Percentiles rank a stretch among this genome's conserved stretches.
phyloP scores from a whole-genome alignment of 139 green algal genomes.

The Parachlorella kessleri region DNA sequence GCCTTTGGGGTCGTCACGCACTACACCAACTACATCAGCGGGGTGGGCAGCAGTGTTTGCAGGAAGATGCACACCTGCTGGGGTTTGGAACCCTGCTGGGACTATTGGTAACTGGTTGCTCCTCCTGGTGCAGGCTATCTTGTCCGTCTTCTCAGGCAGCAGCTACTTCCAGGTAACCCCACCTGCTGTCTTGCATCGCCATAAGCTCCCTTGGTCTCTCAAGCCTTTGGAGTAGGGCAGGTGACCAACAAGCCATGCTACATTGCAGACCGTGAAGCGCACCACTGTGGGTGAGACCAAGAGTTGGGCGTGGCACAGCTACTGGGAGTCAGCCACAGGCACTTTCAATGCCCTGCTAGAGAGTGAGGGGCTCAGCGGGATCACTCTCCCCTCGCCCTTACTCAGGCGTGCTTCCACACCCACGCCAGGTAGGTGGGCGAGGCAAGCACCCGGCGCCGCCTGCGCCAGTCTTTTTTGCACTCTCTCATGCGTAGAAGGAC shows the following conservation, averaged over 20 bases:
- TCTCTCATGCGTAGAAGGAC: not conserved
- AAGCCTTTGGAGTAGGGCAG: conserved; percentile 30
- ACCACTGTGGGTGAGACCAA: not conserved
- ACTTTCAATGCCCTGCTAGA: conserved; percentile 46
- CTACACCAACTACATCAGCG: not conserved
- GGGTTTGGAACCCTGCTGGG: too few relatives aligned
- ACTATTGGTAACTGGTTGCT: not conserved
- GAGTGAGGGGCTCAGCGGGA: conserved; percentile 23
- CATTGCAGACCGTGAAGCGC: not conserved
- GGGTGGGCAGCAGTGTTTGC: not conserved
- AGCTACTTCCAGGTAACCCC: not conserved
- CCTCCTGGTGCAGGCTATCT: not conserved
- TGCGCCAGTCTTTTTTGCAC: not conserved
- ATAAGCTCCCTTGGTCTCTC: conserved; percentile 18
- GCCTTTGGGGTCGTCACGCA: conserved; percentile 16
- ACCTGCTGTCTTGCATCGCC: not conserved
- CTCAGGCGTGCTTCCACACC: not conserved
- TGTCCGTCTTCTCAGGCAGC: not conserved
- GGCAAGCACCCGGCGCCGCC: not conserved
- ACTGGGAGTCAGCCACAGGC: conserved; percentile 1
- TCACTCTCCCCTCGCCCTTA: not conserved
- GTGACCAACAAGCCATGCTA: not conserved
- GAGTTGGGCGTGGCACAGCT: conserved; percentile 19
- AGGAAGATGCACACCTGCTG: not conserved
- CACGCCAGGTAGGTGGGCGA: not conserved